These are phyloP conservation scores for Sugiyamaella valdiviana DNA, from an alignment of 805 yeast genomes.

Conservation along the genomic window DNA sequence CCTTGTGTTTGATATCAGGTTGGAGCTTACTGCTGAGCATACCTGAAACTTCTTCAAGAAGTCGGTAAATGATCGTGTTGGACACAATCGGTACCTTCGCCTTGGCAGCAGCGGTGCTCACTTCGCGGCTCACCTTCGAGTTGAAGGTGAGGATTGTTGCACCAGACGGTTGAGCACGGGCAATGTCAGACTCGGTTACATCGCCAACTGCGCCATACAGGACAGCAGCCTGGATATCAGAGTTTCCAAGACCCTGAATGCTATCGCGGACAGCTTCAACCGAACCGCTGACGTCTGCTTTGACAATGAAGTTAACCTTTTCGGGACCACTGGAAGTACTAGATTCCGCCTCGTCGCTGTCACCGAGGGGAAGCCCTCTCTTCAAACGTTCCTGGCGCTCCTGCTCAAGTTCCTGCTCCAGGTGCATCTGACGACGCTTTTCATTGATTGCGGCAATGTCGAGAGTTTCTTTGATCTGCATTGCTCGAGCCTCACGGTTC, in stretches of 20 bases:
- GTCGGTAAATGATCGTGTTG: constrained; percentile 77
- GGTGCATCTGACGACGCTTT: constrained; percentile 46
- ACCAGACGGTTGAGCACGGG: constrained; percentile 59
- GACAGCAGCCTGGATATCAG: constrained; percentile 67
- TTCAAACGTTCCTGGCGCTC: constrained; percentile 50
- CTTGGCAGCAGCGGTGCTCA: constrained; percentile 50
- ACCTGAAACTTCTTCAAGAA: constrained; percentile 76
- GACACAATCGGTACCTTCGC: constrained; percentile 52
- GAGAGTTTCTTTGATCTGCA: constrained; percentile 49
- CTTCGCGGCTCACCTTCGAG: constrained; percentile 58
- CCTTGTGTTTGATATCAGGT: constrained; percentile 62
- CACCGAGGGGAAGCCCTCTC: constrained; percentile 53
- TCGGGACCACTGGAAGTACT: constrained; percentile 21
- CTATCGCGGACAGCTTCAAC: constrained; percentile 88
- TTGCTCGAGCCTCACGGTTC: constrained; percentile 52
- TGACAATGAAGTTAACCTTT: constrained; percentile 51
- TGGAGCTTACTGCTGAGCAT: constrained; percentile 53
- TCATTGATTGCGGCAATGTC: constrained; percentile 69
- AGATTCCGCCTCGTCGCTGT: constrained; percentile 36
- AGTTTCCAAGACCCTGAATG: constrained; percentile 76
- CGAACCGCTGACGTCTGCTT: constrained; percentile 92
- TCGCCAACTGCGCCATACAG: constrained; percentile 73
- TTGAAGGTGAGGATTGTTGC: constrained; percentile 80
- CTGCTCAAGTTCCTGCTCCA: constrained; percentile 47
- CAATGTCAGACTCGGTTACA: constrained; percentile 60